Percentiles rank a stretch among this genome's conserved stretches.
Conservation (phyloP, 129 eudicot genomes). For the Pseudognaphalium luteoalbum region DNA sequence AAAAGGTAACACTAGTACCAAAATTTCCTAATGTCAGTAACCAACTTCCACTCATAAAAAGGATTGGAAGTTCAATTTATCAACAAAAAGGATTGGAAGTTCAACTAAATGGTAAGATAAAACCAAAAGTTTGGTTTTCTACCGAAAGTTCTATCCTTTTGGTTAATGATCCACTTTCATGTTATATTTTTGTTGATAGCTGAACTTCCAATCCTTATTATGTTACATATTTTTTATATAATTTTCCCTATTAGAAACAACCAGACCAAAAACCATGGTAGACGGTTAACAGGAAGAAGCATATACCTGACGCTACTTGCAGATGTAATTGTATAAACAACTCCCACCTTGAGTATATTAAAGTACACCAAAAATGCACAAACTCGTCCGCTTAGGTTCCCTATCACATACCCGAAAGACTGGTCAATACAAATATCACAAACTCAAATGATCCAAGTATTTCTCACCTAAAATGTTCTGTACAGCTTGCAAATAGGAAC, state of each 20-base stretch:
- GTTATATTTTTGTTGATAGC: too few relatives aligned
- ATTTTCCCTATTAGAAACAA: background rate
- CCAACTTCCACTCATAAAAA: too few relatives aligned
- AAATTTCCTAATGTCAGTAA: background rate
- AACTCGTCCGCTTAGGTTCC: conserved; percentile 39
- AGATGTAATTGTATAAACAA: conserved; percentile 73
- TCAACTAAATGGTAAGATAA: too few relatives aligned
- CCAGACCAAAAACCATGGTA: background rate
- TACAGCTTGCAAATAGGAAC: conserved; percentile 68
- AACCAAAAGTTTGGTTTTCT: too few relatives aligned
- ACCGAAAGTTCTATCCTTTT: too few relatives aligned
- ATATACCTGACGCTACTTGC: conserved; percentile 65
- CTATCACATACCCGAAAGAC: conserved; percentile 32
- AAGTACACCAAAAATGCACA: conserved; percentile 50
- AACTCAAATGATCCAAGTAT: background rate
- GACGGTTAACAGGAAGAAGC: background rate
- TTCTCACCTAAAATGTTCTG: conserved; percentile 50
- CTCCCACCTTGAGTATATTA: conserved; percentile 56
- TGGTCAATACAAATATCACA: background rate
- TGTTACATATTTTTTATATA: background rate
- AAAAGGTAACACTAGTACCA: background rate
- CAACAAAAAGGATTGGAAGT: too few relatives aligned
- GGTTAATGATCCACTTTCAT: background rate
- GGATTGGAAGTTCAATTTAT: too few relatives aligned
- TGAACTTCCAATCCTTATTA: background rate